Conservation (phyloP, 768 basidiomycete species). For the Coprinopsis cinerea region DNA sequence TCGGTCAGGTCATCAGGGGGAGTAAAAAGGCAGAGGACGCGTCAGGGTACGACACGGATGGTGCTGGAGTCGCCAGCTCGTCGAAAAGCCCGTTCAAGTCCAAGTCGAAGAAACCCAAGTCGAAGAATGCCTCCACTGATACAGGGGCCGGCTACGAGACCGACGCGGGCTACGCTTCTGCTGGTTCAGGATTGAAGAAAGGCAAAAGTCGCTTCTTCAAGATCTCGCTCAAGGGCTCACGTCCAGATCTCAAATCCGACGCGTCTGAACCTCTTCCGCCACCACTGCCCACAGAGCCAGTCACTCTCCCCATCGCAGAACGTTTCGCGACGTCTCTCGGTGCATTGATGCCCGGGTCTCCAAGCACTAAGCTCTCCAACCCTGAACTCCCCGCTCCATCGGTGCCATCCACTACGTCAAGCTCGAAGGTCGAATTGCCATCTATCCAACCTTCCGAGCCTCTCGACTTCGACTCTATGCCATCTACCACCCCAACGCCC, state of each 20-base stretch:
- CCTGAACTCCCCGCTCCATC: no score
- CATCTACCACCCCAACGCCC: neutral
- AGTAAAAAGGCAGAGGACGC: constrained; percentile 15
- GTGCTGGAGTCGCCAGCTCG: constrained; percentile 8
- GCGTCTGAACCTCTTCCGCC: constrained; percentile 13
- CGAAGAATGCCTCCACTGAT: constrained; percentile 15
- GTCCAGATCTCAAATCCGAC: constrained; percentile 27
- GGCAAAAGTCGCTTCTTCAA: constrained; percentile 40
- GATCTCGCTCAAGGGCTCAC: constrained; percentile 33
- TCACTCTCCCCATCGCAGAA: constrained; percentile 38
- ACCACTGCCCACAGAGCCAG: constrained; percentile 17
- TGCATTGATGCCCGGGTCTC: neutral
- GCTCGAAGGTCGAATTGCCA: neutral
- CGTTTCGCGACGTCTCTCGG: constrained; percentile 36
- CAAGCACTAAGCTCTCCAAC: no score
- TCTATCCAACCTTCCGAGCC: neutral
- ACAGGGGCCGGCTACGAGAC: constrained; percentile 32
- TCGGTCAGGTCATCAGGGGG: constrained; percentile 10
- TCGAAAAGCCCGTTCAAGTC: constrained; percentile 14
- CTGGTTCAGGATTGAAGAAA: constrained; percentile 23
- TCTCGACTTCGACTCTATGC: neutral
- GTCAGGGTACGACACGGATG: constrained; percentile 25
- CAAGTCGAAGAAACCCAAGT: constrained; percentile 25
- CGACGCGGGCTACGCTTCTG: constrained; percentile 28
- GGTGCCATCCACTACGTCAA: neutral